These are phyloP conservation scores for Plicaturopsis crispa DNA, from an alignment of 768 basidiomycete species.

Conservation along the genomic window DNA sequence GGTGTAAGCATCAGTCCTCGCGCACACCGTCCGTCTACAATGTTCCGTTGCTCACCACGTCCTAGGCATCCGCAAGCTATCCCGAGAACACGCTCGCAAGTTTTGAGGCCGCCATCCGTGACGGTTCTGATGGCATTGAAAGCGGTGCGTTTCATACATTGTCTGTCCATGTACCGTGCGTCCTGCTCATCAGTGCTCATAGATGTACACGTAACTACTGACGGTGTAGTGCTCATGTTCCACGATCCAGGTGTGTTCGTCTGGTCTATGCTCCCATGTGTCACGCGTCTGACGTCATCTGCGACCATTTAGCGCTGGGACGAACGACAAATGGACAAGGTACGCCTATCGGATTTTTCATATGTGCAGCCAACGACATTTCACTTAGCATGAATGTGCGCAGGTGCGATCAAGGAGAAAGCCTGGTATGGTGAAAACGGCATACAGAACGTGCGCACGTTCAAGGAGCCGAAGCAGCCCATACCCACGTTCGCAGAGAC, in stretches of 20 bases:
- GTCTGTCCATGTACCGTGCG: slow-evolving; percentile 33
- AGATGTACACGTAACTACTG: slow-evolving; percentile 36
- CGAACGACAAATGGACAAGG: not conserved
- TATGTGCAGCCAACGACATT: too few species aligned
- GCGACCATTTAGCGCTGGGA: not conserved
- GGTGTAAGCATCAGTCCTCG: slow-evolving; percentile 21
- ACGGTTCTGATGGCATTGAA: slow-evolving; percentile 42
- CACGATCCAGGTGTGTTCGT: slow-evolving; percentile 26
- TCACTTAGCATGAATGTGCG: too few species aligned
- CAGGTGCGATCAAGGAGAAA: slow-evolving; percentile 19
- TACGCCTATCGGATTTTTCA: too few species aligned
- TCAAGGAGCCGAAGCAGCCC: slow-evolving; percentile 27
- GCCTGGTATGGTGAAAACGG: slow-evolving; percentile 25
- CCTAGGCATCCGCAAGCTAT: slow-evolving; percentile 25
- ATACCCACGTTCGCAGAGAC: slow-evolving; percentile 38
- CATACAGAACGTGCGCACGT: slow-evolving; percentile 30
- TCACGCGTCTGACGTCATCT: slow-evolving; percentile 11
- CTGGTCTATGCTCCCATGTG: slow-evolving; percentile 10
- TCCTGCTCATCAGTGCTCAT: too few species aligned
- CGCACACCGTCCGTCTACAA: not conserved
- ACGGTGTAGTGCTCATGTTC: slow-evolving; percentile 36
- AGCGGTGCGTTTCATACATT: too few species aligned
- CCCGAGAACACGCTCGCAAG: slow-evolving; percentile 37
- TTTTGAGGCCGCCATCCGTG: slow-evolving; percentile 34
- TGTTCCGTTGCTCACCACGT: not conserved